Evolutionary conservation across 73 alveolate species (phyloP).

Genomic region (Paramecium tetraurelia): DNA sequence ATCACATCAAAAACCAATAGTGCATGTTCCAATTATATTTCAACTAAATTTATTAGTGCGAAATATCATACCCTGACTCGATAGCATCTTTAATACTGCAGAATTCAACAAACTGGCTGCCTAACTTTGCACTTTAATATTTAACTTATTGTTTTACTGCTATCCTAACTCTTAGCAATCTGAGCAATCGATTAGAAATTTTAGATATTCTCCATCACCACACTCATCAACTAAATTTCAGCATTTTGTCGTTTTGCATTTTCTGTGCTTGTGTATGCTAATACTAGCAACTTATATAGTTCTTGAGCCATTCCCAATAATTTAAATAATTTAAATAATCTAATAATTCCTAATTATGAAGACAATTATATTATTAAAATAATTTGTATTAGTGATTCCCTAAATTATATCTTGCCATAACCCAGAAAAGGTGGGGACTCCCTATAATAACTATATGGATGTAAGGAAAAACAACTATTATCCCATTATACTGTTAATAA

Average conservation of each 20-base stretch:
- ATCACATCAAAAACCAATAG: background rate
- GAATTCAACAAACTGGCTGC: constrained; percentile 17
- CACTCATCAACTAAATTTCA: background rate
- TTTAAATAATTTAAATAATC: constrained; percentile 1
- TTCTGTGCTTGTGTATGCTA: background rate
- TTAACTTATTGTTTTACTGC: background rate
- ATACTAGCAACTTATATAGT: background rate
- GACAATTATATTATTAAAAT: background rate
- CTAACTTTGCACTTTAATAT: background rate
- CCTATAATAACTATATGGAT: too few relatives aligned
- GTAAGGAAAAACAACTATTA: too few relatives aligned
- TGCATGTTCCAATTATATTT: background rate
- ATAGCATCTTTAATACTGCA: background rate
- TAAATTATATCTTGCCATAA: too few relatives aligned
- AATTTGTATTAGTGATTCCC: background rate
- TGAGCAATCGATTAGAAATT: background rate
- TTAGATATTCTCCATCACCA: background rate
- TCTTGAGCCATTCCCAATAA: background rate
- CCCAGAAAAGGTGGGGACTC: too few relatives aligned
- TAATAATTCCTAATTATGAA: background rate
- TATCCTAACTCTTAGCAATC: background rate
- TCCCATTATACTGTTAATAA: too few relatives aligned
- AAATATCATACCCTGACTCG: background rate
- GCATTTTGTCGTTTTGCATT: background rate
- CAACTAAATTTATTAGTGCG: background rate